A percentile compares a stretch with the other conserved stretches of the same genome.
These are phyloP conservation scores for Handroanthus guayacan DNA, from an alignment of 257 asterid genomes.

Conservation along the genomic window DNA sequence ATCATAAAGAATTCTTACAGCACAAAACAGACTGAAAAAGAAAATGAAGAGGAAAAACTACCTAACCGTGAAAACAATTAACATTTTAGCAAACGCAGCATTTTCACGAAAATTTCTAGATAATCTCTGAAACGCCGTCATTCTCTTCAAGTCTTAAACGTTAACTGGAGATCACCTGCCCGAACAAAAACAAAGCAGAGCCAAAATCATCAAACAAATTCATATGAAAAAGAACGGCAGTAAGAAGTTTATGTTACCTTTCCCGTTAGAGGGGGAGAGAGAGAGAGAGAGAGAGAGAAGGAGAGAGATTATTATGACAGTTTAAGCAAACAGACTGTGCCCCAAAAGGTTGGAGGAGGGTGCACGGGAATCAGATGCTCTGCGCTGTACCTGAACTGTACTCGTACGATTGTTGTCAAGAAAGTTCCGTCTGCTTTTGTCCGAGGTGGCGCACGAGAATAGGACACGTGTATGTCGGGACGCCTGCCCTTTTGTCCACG, in stretches of 20 bases:
- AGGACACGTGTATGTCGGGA: constrained; percentile 41
- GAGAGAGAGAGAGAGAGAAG: constrained; percentile 4
- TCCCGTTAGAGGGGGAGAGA: constrained; percentile 35
- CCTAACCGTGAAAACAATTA: constrained; percentile 74
- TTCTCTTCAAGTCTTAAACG: constrained; percentile 42
- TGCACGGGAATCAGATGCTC: constrained; percentile 31
- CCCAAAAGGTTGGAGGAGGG: constrained; percentile 48
- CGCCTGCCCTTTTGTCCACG: constrained; percentile 14
- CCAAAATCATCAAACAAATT: not conserved
- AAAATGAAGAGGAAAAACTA: constrained; percentile 28
- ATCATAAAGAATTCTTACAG: not conserved
- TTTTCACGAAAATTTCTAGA: constrained; percentile 62
- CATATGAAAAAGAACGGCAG: not conserved
- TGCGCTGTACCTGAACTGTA: constrained; percentile 43
- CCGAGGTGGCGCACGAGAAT: constrained; percentile 44
- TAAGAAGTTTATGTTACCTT: constrained; percentile 8
- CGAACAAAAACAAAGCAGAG: not conserved
- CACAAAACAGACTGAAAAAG: not conserved
- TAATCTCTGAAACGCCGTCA: constrained; percentile 62
- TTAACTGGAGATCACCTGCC: constrained; percentile 42
- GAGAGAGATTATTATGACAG: not conserved
- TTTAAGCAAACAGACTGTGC: not conserved
- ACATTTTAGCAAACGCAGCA: constrained; percentile 62
- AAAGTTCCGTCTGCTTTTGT: not conserved
- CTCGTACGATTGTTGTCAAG: not conserved